These are phyloP conservation scores for Xylaria castorea DNA, from an alignment of 495 filamentous ascomycete species.

Conservation along the genomic window DNA sequence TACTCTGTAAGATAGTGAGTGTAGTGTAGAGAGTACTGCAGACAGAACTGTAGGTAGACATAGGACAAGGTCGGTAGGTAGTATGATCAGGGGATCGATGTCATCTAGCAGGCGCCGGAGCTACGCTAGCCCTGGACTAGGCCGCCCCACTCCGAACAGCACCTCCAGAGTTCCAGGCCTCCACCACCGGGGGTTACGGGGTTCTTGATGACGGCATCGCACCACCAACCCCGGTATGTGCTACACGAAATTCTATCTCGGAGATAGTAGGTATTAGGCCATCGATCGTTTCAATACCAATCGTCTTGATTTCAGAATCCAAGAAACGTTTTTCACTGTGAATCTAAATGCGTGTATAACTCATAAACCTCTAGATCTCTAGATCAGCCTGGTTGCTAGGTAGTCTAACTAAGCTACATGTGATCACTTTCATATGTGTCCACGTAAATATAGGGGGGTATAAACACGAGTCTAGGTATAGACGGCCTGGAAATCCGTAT, in stretches of 20 bases:
- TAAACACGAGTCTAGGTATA: neutral
- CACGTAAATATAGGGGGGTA: neutral
- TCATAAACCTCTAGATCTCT: neutral
- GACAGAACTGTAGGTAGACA: neutral
- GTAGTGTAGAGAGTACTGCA: too few species aligned
- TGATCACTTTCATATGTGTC: neutral
- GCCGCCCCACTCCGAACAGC: neutral
- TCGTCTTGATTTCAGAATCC: neutral
- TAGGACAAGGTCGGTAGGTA: neutral
- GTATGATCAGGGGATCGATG: slow-evolving; percentile 19
- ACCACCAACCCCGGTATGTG: too few species aligned
- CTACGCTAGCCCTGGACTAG: neutral
- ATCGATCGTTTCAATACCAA: neutral
- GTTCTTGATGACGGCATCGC: too few species aligned
- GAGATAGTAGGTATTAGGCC: too few species aligned
- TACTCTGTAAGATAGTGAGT: neutral
- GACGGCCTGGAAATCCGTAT: neutral
- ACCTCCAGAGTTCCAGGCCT: too few species aligned
- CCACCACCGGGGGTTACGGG: too few species aligned
- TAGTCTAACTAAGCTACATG: neutral
- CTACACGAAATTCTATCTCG: too few species aligned
- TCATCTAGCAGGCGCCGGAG: slow-evolving; percentile 21
- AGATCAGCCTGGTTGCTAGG: neutral
- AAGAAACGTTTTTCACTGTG: neutral
- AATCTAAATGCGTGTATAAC: neutral